Evolutionary conservation across 495 filamentous ascomycete genomes (phyloP).

Genomic region (Apodospora peruviana): DNA sequence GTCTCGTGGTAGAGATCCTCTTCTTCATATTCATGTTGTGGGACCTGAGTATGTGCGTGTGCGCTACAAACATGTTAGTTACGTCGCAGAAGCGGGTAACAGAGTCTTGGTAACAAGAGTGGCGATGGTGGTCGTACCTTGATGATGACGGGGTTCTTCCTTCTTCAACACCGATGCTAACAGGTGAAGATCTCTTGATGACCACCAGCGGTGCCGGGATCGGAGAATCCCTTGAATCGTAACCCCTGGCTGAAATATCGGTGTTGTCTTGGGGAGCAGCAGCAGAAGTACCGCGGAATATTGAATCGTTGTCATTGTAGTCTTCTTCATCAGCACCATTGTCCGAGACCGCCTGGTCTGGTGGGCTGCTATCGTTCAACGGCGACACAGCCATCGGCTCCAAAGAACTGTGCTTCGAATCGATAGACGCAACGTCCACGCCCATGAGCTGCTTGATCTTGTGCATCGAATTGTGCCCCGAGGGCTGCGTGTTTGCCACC

Average conservation of each 20-base stretch:
- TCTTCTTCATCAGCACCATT: neutral
- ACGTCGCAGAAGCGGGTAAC: neutral
- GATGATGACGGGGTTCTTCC: neutral
- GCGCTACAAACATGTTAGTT: neutral
- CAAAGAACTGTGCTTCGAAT: neutral
- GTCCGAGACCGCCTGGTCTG: neutral
- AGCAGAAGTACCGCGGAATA: neutral
- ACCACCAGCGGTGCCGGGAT: neutral
- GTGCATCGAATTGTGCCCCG: constrained; percentile 13
- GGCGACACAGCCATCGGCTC: constrained; percentile 12
- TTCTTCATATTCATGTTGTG: neutral
- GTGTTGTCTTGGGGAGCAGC: too few species aligned
- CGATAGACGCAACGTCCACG: constrained; percentile 3
- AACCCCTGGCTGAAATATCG: neutral
- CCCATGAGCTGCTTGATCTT: constrained; percentile 21
- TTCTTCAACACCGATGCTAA: neutral
- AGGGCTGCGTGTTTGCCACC: constrained; percentile 2
- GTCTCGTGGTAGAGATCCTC: constrained; percentile 19
- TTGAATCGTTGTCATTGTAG: constrained; percentile 8
- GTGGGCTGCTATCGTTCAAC: constrained; percentile 12
- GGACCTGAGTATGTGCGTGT: neutral
- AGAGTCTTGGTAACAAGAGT: neutral
- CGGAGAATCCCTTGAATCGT: constrained; percentile 1
- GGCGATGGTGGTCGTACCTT: neutral
- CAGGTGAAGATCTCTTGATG: neutral